Conservation (phyloP, 1,139 yeast species). For the Candida anutae region DNA sequence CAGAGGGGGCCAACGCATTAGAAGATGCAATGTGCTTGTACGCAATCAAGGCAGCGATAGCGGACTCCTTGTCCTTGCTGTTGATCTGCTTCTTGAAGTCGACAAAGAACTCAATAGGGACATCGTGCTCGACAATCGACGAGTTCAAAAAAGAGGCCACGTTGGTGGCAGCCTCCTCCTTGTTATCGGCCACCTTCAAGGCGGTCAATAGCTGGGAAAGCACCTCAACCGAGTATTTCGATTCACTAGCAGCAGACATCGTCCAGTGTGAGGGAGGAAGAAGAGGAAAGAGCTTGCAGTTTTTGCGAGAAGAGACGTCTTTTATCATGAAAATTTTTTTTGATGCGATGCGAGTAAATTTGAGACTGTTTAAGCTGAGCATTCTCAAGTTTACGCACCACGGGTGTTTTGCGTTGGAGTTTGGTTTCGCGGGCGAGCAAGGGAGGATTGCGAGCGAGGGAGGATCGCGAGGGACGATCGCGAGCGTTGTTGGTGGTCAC, state of each 20-base stretch:
- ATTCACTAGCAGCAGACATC: slow-evolving; percentile 60
- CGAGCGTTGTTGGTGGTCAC: too few species aligned
- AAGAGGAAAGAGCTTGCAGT: too few species aligned
- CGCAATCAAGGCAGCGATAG: slow-evolving; percentile 78
- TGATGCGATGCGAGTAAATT: too few species aligned
- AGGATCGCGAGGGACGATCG: too few species aligned
- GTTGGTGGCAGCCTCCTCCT: slow-evolving; percentile 81
- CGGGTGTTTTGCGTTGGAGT: too few species aligned
- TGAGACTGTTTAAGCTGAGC: too few species aligned
- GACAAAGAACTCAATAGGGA: slow-evolving; percentile 81
- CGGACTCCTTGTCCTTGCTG: slow-evolving; percentile 58
- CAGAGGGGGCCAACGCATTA: slow-evolving; percentile 77
- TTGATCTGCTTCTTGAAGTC: slow-evolving; percentile 69
- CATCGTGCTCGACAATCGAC: slow-evolving; percentile 96
- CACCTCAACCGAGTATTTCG: slow-evolving; percentile 67
- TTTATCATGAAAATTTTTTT: too few species aligned
- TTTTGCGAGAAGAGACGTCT: too few species aligned
- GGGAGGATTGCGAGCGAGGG: too few species aligned
- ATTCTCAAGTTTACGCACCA: too few species aligned
- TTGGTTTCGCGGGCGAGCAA: too few species aligned
- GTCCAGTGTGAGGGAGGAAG: too few species aligned
- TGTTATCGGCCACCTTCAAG: slow-evolving; percentile 87
- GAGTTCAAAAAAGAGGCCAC: slow-evolving; percentile 93
- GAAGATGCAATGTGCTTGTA: slow-evolving; percentile 77
- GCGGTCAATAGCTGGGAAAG: slow-evolving; percentile 90